A percentile compares a stretch with the other conserved stretches of the same genome.
Evolutionary conservation across 2,329 filamentous ascomycete genomes (phyloP).

Genomic region (Clarireedia homoeocarpa): DNA sequence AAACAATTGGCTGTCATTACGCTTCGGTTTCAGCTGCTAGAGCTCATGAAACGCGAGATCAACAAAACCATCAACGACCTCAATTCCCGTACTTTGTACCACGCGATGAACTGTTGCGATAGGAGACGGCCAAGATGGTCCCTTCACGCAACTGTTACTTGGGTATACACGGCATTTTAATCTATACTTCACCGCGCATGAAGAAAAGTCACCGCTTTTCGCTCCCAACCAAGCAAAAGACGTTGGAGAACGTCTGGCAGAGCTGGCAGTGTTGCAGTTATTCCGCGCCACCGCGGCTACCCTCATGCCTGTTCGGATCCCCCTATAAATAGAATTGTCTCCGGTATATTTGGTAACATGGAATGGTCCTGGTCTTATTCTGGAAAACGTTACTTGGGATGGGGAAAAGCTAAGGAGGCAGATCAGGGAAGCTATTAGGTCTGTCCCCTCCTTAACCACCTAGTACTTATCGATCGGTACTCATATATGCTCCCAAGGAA

Average conservation of each 20-base stretch:
- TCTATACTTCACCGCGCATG: background rate
- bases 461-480: no score
- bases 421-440: background rate
- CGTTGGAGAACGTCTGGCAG: constrained; percentile 1
- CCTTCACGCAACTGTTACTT: no score
- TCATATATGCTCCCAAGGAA: no score
- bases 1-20: background rate
- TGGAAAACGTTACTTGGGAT: background rate
- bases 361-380: background rate
- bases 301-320: background rate
- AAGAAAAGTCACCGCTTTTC: background rate
- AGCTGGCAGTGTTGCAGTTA: background rate
- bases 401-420: background rate
- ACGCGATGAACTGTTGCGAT: background rate
- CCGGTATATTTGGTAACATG: background rate
- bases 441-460: background rate
- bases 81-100: background rate
- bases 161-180: background rate
- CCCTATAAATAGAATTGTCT: constrained; percentile 1
- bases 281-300: constrained; percentile 3
- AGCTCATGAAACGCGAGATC: constrained; percentile 1
- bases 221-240: background rate
- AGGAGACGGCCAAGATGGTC: background rate
- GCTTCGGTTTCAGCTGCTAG: constrained; percentile 1
- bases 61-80: background rate